phyloP scores from a whole-genome alignment of 805 yeast species.

The Lipomyces sp. region DNA sequence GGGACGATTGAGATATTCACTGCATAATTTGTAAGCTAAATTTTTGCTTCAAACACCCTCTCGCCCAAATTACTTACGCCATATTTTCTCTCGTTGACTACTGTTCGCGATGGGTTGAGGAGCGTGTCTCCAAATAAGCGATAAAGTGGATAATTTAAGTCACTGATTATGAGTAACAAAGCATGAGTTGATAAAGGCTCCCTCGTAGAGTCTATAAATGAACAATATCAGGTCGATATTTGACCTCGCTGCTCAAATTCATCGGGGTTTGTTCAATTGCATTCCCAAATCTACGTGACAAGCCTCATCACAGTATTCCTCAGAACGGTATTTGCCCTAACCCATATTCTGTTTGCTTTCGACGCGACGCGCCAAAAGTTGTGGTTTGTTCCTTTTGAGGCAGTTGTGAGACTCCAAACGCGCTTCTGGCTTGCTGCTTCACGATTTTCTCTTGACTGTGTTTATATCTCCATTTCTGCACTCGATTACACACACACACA shows the following conservation, averaged over 20 bases:
- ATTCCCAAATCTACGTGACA: neutral
- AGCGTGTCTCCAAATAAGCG: no score
- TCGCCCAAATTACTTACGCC: neutral
- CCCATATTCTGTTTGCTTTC: neutral
- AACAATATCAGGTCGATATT: neutral
- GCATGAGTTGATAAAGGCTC: neutral
- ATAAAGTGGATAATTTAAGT: neutral
- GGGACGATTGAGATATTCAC: conserved; percentile 73
- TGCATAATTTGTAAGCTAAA: conserved; percentile 37
- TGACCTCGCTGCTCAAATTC: neutral
- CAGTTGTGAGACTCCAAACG: neutral
- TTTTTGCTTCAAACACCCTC: neutral
- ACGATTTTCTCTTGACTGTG: neutral
- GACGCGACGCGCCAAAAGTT: neutral
- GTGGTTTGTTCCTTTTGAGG: neutral
- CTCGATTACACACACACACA: neutral
- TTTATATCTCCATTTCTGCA: neutral
- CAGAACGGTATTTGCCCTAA: neutral
- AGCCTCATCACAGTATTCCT: neutral
- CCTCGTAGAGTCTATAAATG: neutral
- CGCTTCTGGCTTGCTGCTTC: no score
- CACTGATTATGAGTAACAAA: neutral
- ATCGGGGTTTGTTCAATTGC: neutral
- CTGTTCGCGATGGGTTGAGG: no score
- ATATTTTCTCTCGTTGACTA: neutral